Evolutionary conservation across 2,329 filamentous ascomycete species (phyloP).

Genomic region (Capronia americana): DNA sequence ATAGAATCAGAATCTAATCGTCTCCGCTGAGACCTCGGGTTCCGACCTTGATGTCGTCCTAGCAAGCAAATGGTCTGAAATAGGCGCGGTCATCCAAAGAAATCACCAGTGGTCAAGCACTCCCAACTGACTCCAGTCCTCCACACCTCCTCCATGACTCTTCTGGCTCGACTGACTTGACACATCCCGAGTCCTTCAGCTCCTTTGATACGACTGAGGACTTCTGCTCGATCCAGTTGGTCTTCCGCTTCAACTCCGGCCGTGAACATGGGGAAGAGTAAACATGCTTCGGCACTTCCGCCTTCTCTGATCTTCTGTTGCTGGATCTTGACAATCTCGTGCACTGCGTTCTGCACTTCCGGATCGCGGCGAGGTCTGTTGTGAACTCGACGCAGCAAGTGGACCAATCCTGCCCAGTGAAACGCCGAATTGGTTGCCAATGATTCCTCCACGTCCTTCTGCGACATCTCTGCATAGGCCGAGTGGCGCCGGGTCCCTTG

Average conservation of each 20-base stretch:
- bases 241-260: constrained; percentile 76
- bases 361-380: constrained; percentile 63
- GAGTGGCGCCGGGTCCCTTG: constrained; percentile 33
- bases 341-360: constrained; percentile 68
- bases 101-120: constrained; percentile 66
- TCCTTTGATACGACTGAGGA: constrained; percentile 69
- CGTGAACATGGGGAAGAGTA: constrained; percentile 82
- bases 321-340: constrained; percentile 68
- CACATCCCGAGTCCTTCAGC: constrained; percentile 78
- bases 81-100: constrained; percentile 62
- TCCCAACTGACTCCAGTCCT: constrained; percentile 72
- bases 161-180: constrained; percentile 70
- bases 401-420: constrained; percentile 78
- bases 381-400: constrained; percentile 75
- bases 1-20: not conserved
- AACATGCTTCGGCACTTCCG: constrained; percentile 74
- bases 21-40: not conserved
- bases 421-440: constrained; percentile 77
- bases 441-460: constrained; percentile 69
- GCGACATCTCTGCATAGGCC: constrained; percentile 57
- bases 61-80: not conserved
- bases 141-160: constrained; percentile 73
- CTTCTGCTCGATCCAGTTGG: constrained; percentile 61
- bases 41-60: not conserved
- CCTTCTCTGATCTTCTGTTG: constrained; percentile 65